Percentiles rank a stretch among this genome's conserved stretches.
Conservation (phyloP, 2,329 filamentous ascomycete species). For the Colletotrichum sp. region DNA sequence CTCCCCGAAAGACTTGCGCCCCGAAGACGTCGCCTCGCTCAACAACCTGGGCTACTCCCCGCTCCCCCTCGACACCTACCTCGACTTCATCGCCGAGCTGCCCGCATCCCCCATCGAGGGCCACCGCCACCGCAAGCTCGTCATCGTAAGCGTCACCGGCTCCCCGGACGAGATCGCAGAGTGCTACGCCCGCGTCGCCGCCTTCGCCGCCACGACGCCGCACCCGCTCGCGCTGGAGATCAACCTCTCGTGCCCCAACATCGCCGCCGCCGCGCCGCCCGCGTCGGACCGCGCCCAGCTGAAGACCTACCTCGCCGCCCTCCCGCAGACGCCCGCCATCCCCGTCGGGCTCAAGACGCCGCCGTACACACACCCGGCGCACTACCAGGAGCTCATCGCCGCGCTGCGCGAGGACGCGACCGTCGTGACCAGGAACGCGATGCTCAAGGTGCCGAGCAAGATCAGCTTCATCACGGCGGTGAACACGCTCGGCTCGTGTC, state of each 20-base stretch:
- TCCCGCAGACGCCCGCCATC: constrained; percentile 42
- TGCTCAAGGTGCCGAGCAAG: constrained; percentile 17
- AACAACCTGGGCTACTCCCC: constrained; percentile 82
- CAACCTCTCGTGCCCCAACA: constrained; percentile 82
- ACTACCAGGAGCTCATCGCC: constrained; percentile 63
- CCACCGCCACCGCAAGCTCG: constrained; percentile 50
- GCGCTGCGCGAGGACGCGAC: constrained; percentile 44
- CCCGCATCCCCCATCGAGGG: constrained; percentile 25
- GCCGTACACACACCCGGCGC: constrained; percentile 73
- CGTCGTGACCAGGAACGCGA: constrained; percentile 1
- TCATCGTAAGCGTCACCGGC: constrained; percentile 77
- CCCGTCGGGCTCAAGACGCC: constrained; percentile 73
- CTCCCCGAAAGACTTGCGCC: constrained; percentile 1
- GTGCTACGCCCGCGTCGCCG: constrained; percentile 58
- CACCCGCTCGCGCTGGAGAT: constrained; percentile 72
- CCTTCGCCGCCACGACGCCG: constrained; percentile 37
- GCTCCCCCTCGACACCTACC: constrained; percentile 61
- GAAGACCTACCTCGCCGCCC: constrained; percentile 55
- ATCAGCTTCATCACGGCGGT: constrained; percentile 75
- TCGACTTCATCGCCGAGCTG: constrained; percentile 59
- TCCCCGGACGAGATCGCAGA: constrained; percentile 57
- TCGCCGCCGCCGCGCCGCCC: constrained; percentile 69
- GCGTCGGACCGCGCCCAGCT: constrained; percentile 66
- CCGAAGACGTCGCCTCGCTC: constrained; percentile 49
- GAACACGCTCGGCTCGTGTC: constrained; percentile 73